Percentiles rank a stretch among this genome's conserved stretches.
Evolutionary conservation across 1,284 basidiomycete genomes (phyloP).

Genomic region (Ceratobasidium sp.): DNA sequence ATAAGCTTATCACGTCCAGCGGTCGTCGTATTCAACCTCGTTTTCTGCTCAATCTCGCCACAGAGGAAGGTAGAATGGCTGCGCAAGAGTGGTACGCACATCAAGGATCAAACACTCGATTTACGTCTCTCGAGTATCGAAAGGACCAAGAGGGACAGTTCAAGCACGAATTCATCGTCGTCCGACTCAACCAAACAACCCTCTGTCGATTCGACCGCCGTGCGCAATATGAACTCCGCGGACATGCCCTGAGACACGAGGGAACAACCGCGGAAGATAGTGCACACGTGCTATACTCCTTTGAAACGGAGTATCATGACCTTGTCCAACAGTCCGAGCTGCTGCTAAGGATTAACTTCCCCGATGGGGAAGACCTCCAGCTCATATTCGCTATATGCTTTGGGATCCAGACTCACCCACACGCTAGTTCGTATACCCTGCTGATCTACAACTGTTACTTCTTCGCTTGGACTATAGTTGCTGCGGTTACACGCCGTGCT

Average conservation of each 20-base stretch:
- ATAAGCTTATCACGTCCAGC: too few species aligned
- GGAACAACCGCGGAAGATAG: not conserved
- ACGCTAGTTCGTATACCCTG: not conserved
- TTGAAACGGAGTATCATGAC: not conserved
- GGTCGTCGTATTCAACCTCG: too few species aligned
- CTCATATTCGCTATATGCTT: not conserved
- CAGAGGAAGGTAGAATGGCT: too few species aligned
- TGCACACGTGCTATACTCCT: too few species aligned
- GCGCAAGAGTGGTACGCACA: too few species aligned
- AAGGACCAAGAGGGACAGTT: not conserved
- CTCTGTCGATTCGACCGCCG: constrained; percentile 3
- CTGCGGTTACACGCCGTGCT: too few species aligned
- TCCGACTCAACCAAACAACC: not conserved
- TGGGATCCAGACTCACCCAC: not conserved
- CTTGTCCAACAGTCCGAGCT: not conserved
- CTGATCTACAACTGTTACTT: constrained; percentile 18
- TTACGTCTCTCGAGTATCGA: constrained; percentile 8
- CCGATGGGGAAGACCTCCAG: not conserved
- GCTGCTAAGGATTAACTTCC: not conserved
- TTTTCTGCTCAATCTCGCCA: too few species aligned
- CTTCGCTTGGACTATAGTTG: constrained; percentile 17
- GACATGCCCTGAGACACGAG: not conserved
- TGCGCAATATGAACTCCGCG: not conserved
- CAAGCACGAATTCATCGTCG: not conserved
- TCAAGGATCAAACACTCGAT: not conserved